phyloP scores from a whole-genome alignment of 2,329 filamentous ascomycete species.

The Talaromyces sp. region DNA sequence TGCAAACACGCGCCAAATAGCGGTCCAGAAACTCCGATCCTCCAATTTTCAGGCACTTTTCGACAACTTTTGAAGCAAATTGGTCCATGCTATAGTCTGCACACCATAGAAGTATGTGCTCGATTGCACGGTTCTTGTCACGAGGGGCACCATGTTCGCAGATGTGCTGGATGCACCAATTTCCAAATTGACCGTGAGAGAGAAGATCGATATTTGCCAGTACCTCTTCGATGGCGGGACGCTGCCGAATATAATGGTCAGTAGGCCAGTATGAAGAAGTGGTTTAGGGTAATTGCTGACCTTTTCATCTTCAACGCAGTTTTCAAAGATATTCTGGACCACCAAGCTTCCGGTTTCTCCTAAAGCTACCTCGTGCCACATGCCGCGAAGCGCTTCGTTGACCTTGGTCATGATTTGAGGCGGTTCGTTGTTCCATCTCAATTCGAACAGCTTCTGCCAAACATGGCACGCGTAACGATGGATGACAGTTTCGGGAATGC shows the following conservation, averaged over 20 bases:
- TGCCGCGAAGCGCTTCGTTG: slow-evolving; percentile 87
- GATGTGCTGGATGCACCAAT: slow-evolving; percentile 99
- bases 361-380: slow-evolving; percentile 98
- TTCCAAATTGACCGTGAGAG: slow-evolving; percentile 95
- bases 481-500: slow-evolving; percentile 96
- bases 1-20: slow-evolving; percentile 91
- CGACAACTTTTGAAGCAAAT: slow-evolving; percentile 97
- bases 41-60: slow-evolving; percentile 98
- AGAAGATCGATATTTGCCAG: slow-evolving; percentile 93
- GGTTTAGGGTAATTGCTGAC: slow-evolving; percentile 46
- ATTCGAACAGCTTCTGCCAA: slow-evolving; percentile 98
- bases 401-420: slow-evolving; percentile 99
- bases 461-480: slow-evolving; percentile 98
- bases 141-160: slow-evolving; percentile 91
- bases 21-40: slow-evolving; percentile 84
- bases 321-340: slow-evolving; percentile 99
- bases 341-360: slow-evolving; percentile 97
- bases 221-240: slow-evolving; percentile 95
- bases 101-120: slow-evolving; percentile 90
- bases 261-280: background rate
- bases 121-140: slow-evolving; percentile 88
- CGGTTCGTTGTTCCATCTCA: slow-evolving; percentile 90
- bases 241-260: slow-evolving; percentile 51
- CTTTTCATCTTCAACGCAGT: slow-evolving; percentile 98
- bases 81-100: slow-evolving; percentile 98